phyloP scores from a whole-genome alignment of 1,284 basidiomycete genomes.

The Polyporus tsugae region DNA sequence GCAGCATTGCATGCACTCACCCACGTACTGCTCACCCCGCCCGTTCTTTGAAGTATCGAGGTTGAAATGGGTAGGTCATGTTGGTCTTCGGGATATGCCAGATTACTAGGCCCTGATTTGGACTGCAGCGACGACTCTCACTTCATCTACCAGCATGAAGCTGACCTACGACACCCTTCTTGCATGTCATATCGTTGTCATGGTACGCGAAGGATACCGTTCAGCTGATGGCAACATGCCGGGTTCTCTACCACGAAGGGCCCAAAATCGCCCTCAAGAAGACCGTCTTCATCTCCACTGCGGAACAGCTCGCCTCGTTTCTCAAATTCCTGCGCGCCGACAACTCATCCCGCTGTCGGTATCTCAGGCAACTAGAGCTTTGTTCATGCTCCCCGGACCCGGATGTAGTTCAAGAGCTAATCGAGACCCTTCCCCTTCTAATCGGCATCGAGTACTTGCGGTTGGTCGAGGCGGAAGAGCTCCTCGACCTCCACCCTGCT shows the following conservation, averaged over 20 bases:
- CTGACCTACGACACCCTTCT: not conserved
- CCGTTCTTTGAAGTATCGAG: too few species aligned
- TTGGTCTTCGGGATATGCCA: too few species aligned
- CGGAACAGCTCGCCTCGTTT: not conserved
- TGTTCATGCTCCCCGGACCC: not conserved
- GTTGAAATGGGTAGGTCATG: too few species aligned
- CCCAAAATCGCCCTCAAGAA: not conserved
- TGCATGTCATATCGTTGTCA: not conserved
- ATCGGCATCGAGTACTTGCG: not conserved
- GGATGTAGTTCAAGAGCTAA: not conserved
- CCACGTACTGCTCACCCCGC: too few species aligned
- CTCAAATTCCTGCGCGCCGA: not conserved
- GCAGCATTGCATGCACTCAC: too few species aligned
- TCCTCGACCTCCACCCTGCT: not conserved
- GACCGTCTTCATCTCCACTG: not conserved
- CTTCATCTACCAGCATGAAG: too few species aligned
- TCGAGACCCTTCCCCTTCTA: not conserved
- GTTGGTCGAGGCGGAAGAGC: not conserved
- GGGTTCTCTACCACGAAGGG: not conserved
- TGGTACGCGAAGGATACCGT: conserved; percentile 29
- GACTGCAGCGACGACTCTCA: too few species aligned
- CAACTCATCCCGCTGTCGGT: not conserved
- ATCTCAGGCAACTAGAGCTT: not conserved
- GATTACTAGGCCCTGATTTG: too few species aligned
- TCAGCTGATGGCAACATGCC: conserved; percentile 25